Evolutionary conservation across 805 yeast species (phyloP), one percentile per base, ranked within the genome.

Genomic region (Candida patagonica): DNA sequence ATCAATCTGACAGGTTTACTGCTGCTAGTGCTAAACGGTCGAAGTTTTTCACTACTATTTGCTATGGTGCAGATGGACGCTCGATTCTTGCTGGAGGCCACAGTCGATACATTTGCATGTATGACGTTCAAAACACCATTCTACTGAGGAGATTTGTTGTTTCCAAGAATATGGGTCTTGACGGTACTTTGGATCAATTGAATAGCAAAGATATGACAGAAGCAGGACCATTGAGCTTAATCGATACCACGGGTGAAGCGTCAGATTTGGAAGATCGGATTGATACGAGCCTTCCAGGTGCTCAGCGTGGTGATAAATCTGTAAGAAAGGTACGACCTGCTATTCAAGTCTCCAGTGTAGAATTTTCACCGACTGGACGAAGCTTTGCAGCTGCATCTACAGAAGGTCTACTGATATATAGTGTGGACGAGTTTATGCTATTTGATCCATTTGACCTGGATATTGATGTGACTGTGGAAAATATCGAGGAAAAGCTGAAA

Each of bases 361-460:
- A 70, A 49, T 92, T 88, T 54, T 84, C 95, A 1, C 98, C 98
- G 15, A 80, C 96, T 0, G 81, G 94, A 1, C 70, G 80, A 16
- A 77, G 94, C 25, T 92, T 92, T 68, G 92, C 95, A 1, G 95
- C 94, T 30, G 92, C 96, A 0, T 79, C 96, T 0, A 92, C 98
- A 0, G 97, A 89, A 59, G 98, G 98, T 6, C 65, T 92, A 34
- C 65, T 87, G 42, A 67, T 92, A 1, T 92, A 74, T 57, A 80
- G 95, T 1, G 73, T 87, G 29, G 94, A 89, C 59, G 78, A 78
- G 37, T 65, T 74, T 8, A 62, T 80, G 37, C 64, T 78, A 22
- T 92, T 92, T 56, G 98, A 92, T 66, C 98, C 98, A 25, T 85
- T 85, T 57, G 97, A 92, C 59, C 70, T 92, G 55, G 97, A 89